Evolutionary conservation across 2,329 filamentous ascomycete genomes (phyloP), one percentile per base, ranked within the genome.

Genomic region (Chrysoporthe austroafricana): DNA sequence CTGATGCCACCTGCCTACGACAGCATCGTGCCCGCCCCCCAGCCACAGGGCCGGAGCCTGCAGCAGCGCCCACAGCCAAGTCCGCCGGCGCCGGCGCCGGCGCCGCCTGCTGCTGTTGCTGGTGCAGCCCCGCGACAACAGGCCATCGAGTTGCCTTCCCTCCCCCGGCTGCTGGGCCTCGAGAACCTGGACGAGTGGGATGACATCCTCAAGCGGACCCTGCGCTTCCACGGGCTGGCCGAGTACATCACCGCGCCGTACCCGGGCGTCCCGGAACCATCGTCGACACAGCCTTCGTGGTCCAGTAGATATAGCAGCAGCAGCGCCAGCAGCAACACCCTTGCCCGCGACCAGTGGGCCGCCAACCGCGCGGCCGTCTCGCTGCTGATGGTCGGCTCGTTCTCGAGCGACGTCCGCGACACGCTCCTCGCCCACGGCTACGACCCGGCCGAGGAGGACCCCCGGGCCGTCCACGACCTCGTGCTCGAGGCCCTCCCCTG

Each of bases 151-250:
- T 46, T 69, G 11, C 68, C 68, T 21, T 62, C 62, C 9, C 43
- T 69, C 13, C 68, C 68, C 1, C 44, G 68, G 16, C 58, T 69
- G 3, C 59, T 69, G 9, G 68, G 68, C 1, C 54, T 68, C 48
- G 68, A 69, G 62, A 69, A 69, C 21, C 62, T 69, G 6, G 68
- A 69, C 34, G 68, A 69, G 54, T 69, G 68, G 68, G 66, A 69
- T 26, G 68, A 69, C 26, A 64, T 69, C 5, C 62, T 69, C 21
- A 60, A 62, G 36, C 66, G 68, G 9, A 66, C 65, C 4, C 58
- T 69, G 2, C 62, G 68, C 8, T 52, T 69, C 2, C 62, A 69
- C 62, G 62, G 68, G 0, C 66, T 69, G 9, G 62, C 58, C 2
- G 65, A 69, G 4, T 68, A 69, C 16, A 46, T 69, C 66, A 65